Percentiles rank a stretch among this genome's conserved stretches.
phyloP scores from a whole-genome alignment of 768 basidiomycete genomes.

The Pholiota microspora region DNA sequence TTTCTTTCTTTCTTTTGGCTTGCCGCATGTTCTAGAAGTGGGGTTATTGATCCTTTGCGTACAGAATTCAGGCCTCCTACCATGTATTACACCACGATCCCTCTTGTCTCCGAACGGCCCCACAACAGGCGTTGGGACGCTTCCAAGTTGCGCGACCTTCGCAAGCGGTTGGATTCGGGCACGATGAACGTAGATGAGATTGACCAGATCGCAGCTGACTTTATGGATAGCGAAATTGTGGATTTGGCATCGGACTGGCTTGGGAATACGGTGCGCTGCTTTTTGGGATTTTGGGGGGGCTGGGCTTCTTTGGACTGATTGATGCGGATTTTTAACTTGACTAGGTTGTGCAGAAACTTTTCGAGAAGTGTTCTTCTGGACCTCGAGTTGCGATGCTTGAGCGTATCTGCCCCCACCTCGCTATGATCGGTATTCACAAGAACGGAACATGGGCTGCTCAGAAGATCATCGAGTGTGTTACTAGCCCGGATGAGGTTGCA shows the following conservation, averaged over 20 bases:
- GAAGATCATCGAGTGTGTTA: conserved; percentile 96
- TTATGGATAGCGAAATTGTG: conserved; percentile 92
- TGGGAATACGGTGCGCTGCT: conserved; percentile 88
- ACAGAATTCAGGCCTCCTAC: conserved; percentile 88
- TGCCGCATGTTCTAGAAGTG: background rate
- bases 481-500: conserved; percentile 80
- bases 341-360: conserved; percentile 94
- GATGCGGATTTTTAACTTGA: background rate
- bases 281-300: background rate
- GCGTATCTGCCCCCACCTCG: conserved; percentile 88
- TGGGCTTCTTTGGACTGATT: conserved; percentile 2
- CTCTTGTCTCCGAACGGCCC: conserved; percentile 80
- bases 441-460: conserved; percentile 99
- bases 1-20: too few species aligned
- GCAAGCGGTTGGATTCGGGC: conserved; percentile 92
- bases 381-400: conserved; percentile 91
- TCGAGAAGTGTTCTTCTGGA: conserved; percentile 78
- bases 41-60: conserved; percentile 6
- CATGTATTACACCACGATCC: conserved; percentile 96
- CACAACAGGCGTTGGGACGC: conserved; percentile 92
- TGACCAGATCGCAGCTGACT: conserved; percentile 85
- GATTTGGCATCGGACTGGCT: conserved; percentile 98
- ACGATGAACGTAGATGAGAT: conserved; percentile 82
- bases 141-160: conserved; percentile 87
- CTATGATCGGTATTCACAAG: conserved; percentile 98